Evolutionary conservation across 2,329 filamentous ascomycete species (phyloP), one percentile per base, ranked within the genome.

Genomic region (Ceratocystis lukuohia): DNA sequence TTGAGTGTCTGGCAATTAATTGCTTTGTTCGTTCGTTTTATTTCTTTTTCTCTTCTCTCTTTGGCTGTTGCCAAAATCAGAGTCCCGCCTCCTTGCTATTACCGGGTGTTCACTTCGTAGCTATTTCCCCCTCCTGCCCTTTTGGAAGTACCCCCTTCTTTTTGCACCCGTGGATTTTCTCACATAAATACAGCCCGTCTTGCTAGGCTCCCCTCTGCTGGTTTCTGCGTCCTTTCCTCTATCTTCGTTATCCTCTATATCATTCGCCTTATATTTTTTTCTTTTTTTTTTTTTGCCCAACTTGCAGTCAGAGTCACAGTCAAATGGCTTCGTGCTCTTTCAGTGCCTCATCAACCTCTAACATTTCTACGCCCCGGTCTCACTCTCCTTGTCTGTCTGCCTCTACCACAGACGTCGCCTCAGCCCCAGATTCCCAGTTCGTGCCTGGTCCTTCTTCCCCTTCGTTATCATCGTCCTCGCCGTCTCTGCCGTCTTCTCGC

Each of bases 321-420:
- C 62, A 37, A 66, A 66, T 66, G 65, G 65, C 65, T 63, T 65
- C 62, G n/a, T 59, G 48, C 61, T 67, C 77, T 69, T 76, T 77
- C 74, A 81, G 53, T 57, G 53, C 76, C 70, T 77, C 77, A 71
- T 75, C 76, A 71, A 78, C 75, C 71, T 77, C 76, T 73, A 80
- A 83, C 75, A 77, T 80, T 72, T 79, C 79, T 72, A 82, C 80
- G 66, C 81, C 82, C 74, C 78, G 79, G 71, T 83, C 81, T 62
- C 75, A 77, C 64, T 83, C 81, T 68, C 80, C 65, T 28, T 66
- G 44, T 44, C 12, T 61, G 12, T 66, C 48, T 48, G 15, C 65
- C 28, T 30, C 59, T 37, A 59, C 61, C 12, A 33, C 61, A 20
- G 48, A 41, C 48, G 37, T 81, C 61, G 79, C 77, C 30, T 73